phyloP scores from a whole-genome alignment of 371 early-diverging fungal genomes.

The Haplosporangium sp. region DNA sequence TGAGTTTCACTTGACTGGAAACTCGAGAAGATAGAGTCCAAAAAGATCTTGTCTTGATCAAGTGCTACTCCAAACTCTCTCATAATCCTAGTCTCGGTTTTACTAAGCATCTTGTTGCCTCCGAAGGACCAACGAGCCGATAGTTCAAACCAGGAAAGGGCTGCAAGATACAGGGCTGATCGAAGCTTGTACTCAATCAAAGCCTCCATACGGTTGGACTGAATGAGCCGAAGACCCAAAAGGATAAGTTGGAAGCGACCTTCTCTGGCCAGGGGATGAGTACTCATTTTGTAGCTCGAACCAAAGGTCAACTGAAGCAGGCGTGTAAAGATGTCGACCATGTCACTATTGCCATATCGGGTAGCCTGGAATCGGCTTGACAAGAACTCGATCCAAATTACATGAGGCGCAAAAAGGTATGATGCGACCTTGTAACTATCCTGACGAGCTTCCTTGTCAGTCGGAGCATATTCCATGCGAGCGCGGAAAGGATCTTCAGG shows the following conservation, averaged over 20 bases:
- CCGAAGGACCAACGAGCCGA: conserved; percentile 79
- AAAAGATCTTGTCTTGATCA: conserved; percentile 71
- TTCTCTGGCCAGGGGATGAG: conserved; percentile 80
- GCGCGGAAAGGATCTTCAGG: conserved; percentile 84
- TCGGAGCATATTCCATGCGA: conserved; percentile 93
- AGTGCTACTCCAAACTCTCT: conserved; percentile 75
- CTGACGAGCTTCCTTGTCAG: conserved; percentile 80
- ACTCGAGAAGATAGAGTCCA: conserved; percentile 64
- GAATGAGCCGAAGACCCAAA: conserved; percentile 82
- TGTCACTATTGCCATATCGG: conserved; percentile 77
- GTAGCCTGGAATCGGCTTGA: conserved; percentile 85
- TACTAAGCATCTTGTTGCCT: conserved; percentile 74
- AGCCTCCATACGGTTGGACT: conserved; percentile 75
- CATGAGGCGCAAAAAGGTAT: conserved; percentile 80
- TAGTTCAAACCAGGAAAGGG: conserved; percentile 82
- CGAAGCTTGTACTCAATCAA: conserved; percentile 74
- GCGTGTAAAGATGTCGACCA: conserved; percentile 80
- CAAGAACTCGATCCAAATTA: conserved; percentile 89
- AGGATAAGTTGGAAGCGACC: conserved; percentile 83
- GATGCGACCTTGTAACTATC: conserved; percentile 70
- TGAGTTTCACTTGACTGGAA: conserved; percentile 56
- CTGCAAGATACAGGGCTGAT: conserved; percentile 68
- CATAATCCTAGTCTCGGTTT: conserved; percentile 75
- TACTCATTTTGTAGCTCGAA: conserved; percentile 70
- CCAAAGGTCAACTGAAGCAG: conserved; percentile 82